These are phyloP conservation scores for Gossypium rotundifolium DNA, from an alignment of 345 rosid genomes.

Conservation along the genomic window DNA sequence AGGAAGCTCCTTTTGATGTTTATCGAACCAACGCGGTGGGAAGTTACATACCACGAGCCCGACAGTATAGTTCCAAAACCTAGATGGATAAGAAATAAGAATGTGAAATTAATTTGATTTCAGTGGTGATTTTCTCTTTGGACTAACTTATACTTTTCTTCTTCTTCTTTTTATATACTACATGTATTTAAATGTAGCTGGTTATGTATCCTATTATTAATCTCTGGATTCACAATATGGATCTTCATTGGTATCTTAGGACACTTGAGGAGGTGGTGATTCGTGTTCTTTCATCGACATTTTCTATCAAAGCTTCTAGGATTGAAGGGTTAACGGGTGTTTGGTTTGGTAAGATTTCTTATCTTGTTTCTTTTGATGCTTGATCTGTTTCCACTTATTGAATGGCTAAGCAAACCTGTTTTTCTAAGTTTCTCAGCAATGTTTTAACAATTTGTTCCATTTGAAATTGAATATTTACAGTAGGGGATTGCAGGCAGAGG, in stretches of 20 bases:
- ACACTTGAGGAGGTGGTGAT: slow-evolving; percentile 78
- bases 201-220: slow-evolving; percentile 85
- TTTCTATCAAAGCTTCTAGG: slow-evolving; percentile 68
- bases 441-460: background rate
- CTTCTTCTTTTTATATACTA: background rate
- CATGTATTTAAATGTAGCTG: slow-evolving; percentile 41
- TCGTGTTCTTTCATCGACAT: slow-evolving; percentile 60
- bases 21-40: slow-evolving; percentile 78
- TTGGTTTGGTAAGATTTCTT: slow-evolving; percentile 60
- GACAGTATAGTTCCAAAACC: slow-evolving; percentile 43
- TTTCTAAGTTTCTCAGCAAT: background rate
- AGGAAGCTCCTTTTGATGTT: slow-evolving; percentile 63
- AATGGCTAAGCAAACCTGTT: background rate
- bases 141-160: slow-evolving; percentile 8
- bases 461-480: background rate
- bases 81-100: background rate
- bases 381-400: background rate
- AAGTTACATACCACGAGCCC: slow-evolving; percentile 90
- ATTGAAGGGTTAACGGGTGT: slow-evolving; percentile 78
- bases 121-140: background rate
- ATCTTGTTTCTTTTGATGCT: background rate
- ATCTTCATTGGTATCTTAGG: slow-evolving; percentile 94
- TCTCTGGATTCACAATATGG: slow-evolving; percentile 85
- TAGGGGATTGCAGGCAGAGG: background rate
- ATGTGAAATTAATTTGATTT: slow-evolving; percentile 2